phyloP scores from a whole-genome alignment of 140 eudicot genomes.

The Ambrosia hybrid region DNA sequence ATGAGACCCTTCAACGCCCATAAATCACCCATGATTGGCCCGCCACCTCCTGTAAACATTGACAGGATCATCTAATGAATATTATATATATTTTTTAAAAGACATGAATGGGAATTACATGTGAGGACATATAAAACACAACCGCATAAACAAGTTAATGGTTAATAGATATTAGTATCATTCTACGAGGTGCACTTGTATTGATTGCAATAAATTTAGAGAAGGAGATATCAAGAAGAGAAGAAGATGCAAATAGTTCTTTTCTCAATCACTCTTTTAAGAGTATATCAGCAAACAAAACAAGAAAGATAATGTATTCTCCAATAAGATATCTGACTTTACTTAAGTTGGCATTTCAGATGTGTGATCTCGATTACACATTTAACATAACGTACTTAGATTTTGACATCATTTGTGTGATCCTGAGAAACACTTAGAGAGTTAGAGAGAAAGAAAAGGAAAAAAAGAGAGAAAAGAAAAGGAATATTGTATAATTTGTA shows the following conservation, averaged over 20 bases:
- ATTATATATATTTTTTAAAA: neutral
- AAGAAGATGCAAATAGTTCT: no score
- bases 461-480: neutral
- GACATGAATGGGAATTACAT: neutral
- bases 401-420: neutral
- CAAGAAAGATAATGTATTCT: neutral
- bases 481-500: no score
- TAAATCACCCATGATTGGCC: conserved; percentile 93
- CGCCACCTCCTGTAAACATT: conserved; percentile 74
- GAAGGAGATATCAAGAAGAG: no score
- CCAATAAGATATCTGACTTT: neutral
- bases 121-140: neutral
- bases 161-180: no score
- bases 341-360: neutral
- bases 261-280: no score
- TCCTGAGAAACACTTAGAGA: neutral
- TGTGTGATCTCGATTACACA: neutral
- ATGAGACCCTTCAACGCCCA: conserved; percentile 97
- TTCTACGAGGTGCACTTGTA: no score
- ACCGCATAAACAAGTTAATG: no score
- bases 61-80: conserved; percentile 12
- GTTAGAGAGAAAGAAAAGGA: neutral
- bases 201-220: no score
- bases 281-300: no score
- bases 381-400: neutral